A percentile compares a stretch with the other conserved stretches of the same genome.
Conservation (phyloP, 306 rosid species). For the Calophaca sinica region DNA sequence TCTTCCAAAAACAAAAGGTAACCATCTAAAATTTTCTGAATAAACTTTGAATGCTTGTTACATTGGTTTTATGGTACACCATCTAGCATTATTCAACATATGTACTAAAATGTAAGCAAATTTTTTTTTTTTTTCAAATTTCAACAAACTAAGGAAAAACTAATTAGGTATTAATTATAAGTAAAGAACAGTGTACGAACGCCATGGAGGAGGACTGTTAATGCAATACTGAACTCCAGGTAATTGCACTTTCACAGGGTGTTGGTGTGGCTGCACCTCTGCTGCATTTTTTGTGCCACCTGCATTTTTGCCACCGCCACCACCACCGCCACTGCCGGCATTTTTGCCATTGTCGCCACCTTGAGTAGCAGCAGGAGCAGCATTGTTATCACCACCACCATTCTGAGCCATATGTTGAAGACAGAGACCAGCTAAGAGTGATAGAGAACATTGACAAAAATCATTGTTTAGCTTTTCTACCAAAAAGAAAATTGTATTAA, state of each 20-base stretch:
- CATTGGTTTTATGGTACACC: background rate
- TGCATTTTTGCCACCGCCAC: background rate
- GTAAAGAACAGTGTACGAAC: conserved; percentile 47
- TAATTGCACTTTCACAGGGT: conserved; percentile 62
- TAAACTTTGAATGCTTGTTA: background rate
- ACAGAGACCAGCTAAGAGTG: too few species aligned
- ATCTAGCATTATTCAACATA: background rate
- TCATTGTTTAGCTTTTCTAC: background rate
- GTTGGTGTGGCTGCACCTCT: conserved; percentile 37
- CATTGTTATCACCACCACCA: too few species aligned
- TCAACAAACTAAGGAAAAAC: background rate
- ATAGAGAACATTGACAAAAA: background rate
- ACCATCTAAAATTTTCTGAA: conserved; percentile 6
- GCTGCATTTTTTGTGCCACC: background rate
- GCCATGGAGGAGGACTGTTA: conserved; percentile 90
- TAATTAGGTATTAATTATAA: background rate
- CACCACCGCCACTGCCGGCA: background rate
- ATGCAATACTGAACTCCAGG: conserved; percentile 80
- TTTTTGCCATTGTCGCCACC: background rate
- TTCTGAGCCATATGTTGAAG: too few species aligned
- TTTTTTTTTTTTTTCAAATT: background rate
- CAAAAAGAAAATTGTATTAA: background rate
- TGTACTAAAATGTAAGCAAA: background rate
- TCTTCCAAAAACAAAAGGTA: background rate
- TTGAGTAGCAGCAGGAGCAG: too few species aligned